phyloP scores from a whole-genome alignment of 257 asterid genomes.

The Coffea canephora region DNA sequence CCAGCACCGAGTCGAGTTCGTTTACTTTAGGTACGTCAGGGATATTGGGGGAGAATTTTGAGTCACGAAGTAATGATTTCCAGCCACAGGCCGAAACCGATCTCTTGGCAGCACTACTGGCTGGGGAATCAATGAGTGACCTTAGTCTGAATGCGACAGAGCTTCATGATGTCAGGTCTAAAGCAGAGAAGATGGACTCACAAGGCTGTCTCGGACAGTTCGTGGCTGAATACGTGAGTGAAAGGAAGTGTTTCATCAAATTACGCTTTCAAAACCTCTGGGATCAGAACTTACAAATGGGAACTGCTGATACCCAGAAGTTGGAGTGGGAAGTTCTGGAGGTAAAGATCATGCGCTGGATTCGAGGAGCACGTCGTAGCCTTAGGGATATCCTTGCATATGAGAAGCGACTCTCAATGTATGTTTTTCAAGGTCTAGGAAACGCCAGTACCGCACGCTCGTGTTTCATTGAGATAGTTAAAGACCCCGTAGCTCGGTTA shows the following conservation, averaged over 20 bases:
- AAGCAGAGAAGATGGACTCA: background rate
- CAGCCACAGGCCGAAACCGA: too few relatives aligned
- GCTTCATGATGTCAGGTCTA: background rate
- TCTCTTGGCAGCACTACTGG: too few relatives aligned
- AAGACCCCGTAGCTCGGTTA: slow-evolving; percentile 34
- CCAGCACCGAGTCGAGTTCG: too few relatives aligned
- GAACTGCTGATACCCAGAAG: slow-evolving; percentile 36
- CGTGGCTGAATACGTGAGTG: slow-evolving; percentile 33
- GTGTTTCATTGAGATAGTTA: slow-evolving; percentile 42
- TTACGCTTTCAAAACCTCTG: slow-evolving; percentile 32
- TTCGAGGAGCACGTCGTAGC: slow-evolving; percentile 34
- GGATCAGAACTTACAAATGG: slow-evolving; percentile 31
- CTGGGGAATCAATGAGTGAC: too few relatives aligned
- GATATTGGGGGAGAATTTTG: too few relatives aligned
- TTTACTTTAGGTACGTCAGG: too few relatives aligned
- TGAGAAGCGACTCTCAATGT: slow-evolving; percentile 40
- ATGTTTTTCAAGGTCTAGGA: slow-evolving; percentile 38
- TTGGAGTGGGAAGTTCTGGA: slow-evolving; percentile 47
- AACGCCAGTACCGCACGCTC: slow-evolving; percentile 23
- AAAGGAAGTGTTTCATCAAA: slow-evolving; percentile 37
- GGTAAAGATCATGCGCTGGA: slow-evolving; percentile 46
- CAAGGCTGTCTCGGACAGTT: slow-evolving; percentile 9
- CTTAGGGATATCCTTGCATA: slow-evolving; percentile 35
- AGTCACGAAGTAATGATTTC: too few relatives aligned
- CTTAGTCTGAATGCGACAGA: too few relatives aligned